Conservation (phyloP, 2,329 filamentous ascomycete genomes). For the Teratosphaeria zuluensis region DNA sequence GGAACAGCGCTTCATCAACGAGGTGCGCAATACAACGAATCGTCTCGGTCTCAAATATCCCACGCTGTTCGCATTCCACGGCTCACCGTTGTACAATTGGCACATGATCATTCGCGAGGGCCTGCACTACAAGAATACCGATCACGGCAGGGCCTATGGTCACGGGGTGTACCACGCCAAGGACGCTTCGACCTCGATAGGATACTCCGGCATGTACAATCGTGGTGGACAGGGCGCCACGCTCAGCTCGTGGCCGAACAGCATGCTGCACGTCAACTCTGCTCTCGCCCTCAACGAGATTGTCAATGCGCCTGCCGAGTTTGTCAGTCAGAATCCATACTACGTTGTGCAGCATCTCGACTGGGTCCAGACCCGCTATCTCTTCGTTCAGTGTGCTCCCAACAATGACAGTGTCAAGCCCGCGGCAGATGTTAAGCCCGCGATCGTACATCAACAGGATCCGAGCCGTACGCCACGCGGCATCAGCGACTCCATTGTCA, state of each 20-base stretch:
- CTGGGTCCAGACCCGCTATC: slow-evolving; percentile 84
- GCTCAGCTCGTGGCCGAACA: slow-evolving; percentile 53
- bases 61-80: slow-evolving; percentile 81
- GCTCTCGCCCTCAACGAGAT: slow-evolving; percentile 77
- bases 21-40: slow-evolving; percentile 42
- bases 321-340: slow-evolving; percentile 46
- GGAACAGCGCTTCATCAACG: slow-evolving; percentile 62
- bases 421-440: slow-evolving; percentile 11
- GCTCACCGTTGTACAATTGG: slow-evolving; percentile 69
- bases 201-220: slow-evolving; percentile 34
- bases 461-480: slow-evolving; percentile 34
- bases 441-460: slow-evolving; percentile 30
- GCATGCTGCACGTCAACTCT: slow-evolving; percentile 47
- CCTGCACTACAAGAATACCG: slow-evolving; percentile 56
- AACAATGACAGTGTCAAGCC: slow-evolving; percentile 10
- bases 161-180: slow-evolving; percentile 74
- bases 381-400: slow-evolving; percentile 49
- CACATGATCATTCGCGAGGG: slow-evolving; percentile 69
- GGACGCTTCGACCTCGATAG: slow-evolving; percentile 45
- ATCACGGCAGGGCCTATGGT: slow-evolving; percentile 62
- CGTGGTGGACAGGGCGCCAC: neutral
- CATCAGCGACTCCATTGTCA: slow-evolving; percentile 31
- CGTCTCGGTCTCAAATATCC: slow-evolving; percentile 42
- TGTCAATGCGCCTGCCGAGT: slow-evolving; percentile 61
- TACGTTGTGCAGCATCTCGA: slow-evolving; percentile 66